A percentile compares a stretch with the other conserved stretches of the same genome.
Evolutionary conservation across 768 basidiomycete genomes (phyloP).

Genomic region (Psilocybe cubensis): DNA sequence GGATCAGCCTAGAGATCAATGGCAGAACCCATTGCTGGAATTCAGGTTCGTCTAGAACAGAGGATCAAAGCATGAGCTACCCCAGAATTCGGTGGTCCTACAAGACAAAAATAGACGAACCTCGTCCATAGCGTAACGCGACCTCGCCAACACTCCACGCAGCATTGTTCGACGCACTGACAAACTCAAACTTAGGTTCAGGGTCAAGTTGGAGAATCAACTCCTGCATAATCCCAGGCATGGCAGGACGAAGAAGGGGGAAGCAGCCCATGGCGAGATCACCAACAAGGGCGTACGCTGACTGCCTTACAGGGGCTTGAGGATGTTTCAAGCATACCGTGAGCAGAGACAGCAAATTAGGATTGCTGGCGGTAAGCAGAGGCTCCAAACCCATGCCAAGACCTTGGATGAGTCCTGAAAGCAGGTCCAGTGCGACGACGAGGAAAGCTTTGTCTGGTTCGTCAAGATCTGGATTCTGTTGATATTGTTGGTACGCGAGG

Average conservation of each 20-base stretch:
- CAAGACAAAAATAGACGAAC: constrained; percentile 41
- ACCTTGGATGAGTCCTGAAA: constrained; percentile 95
- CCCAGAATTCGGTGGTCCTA: neutral
- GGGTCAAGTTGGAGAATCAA: constrained; percentile 89
- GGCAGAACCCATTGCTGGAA: constrained; percentile 93
- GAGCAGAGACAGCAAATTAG: constrained; percentile 80
- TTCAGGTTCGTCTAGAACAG: constrained; percentile 67
- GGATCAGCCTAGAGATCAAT: constrained; percentile 86
- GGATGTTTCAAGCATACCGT: constrained; percentile 94
- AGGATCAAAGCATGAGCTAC: constrained; percentile 2
- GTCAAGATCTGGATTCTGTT: constrained; percentile 87
- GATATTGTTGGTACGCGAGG: constrained; percentile 83
- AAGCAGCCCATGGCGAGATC: constrained; percentile 99
- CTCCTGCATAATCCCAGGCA: constrained; percentile 89
- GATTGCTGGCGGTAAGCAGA: constrained; percentile 69
- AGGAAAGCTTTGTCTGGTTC: constrained; percentile 98
- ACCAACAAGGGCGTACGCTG: constrained; percentile 97
- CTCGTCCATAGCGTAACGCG: constrained; percentile 86
- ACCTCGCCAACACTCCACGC: constrained; percentile 99
- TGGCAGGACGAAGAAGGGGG: constrained; percentile 77
- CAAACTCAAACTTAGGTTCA: constrained; percentile 91
- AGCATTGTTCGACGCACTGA: constrained; percentile 98
- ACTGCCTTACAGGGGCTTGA: constrained; percentile 93
- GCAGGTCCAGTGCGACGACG: constrained; percentile 95
- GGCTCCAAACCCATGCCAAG: constrained; percentile 79